These are phyloP conservation scores for Populus hybrid DNA, from an alignment of 441 rosid species.

Conservation along the genomic window DNA sequence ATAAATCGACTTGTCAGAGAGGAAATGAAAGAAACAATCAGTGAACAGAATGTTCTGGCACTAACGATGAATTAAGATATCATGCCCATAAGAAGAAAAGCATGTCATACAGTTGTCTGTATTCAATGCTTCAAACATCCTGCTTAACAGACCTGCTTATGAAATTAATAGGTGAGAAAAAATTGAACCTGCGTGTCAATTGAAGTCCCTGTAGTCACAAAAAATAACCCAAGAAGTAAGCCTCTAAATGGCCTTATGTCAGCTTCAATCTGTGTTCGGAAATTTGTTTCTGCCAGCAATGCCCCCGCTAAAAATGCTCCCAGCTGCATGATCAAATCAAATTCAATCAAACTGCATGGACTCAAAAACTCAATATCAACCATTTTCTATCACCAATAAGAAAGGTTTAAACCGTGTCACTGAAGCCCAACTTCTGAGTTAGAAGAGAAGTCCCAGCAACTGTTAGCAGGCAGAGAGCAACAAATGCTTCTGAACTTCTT, in stretches of 20 bases:
- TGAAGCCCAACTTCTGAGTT: constrained; percentile 92
- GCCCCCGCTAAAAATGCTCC: constrained; percentile 99
- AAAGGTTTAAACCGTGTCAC: constrained; percentile 67
- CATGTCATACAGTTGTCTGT: not conserved
- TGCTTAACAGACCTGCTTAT: not conserved
- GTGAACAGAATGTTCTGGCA: not conserved
- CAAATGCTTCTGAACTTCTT: constrained; percentile 95
- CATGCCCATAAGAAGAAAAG: not conserved
- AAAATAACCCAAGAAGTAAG: constrained; percentile 89
- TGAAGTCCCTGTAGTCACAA: constrained; percentile 93
- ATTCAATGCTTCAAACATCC: not conserved
- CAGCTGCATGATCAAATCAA: constrained; percentile 51
- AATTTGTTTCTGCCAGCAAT: constrained; percentile 89
- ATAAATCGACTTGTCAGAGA: constrained; percentile 16
- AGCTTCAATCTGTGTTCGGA: constrained; percentile 94
- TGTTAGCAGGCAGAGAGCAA: constrained; percentile 91
- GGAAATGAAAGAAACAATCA: constrained; percentile 9
- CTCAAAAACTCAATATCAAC: constrained; percentile 11
- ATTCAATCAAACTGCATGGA: constrained; percentile 7
- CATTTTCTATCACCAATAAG: constrained; percentile 9
- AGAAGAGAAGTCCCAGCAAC: constrained; percentile 91
- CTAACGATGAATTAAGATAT: not conserved
- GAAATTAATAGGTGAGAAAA: not conserved
- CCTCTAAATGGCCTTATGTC: constrained; percentile 98
- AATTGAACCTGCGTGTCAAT: constrained; percentile 77